phyloP scores from a whole-genome alignment of 148 eudicot species.

The Rhododendron williamsianum region DNA sequence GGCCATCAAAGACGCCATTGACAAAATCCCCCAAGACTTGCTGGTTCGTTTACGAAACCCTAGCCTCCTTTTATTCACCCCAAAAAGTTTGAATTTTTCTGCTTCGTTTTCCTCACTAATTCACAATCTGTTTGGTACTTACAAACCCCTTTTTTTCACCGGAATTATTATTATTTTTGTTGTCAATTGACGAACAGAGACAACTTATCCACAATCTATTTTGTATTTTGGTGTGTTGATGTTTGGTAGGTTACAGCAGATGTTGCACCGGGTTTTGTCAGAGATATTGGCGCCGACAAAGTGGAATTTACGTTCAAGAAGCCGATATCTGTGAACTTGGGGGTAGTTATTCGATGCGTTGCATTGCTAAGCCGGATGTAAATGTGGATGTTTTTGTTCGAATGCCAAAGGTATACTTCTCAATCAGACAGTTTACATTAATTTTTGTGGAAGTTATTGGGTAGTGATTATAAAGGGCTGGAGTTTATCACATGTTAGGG shows the following conservation, averaged over 20 bases:
- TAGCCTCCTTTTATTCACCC: not conserved
- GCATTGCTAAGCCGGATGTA: slow-evolving; percentile 62
- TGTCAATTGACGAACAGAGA: not conserved
- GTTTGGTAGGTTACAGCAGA: slow-evolving; percentile 59
- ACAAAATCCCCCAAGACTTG: slow-evolving; percentile 50
- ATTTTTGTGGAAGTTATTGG: not conserved
- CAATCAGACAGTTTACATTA: not conserved
- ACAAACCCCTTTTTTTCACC: not conserved
- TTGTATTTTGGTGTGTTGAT: not conserved
- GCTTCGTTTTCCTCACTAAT: not conserved
- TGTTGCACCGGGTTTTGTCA: slow-evolving; percentile 69
- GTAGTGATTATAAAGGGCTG: not conserved
- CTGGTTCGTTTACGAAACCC: slow-evolving; percentile 37
- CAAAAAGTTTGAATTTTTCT: not conserved
- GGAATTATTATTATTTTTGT: too few relatives aligned
- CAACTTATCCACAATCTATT: too few relatives aligned
- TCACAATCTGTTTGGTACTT: not conserved
- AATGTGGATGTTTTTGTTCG: slow-evolving; percentile 71
- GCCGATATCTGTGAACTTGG: slow-evolving; percentile 64
- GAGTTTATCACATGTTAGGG: not conserved
- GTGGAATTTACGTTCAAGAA: slow-evolving; percentile 79
- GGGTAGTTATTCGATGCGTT: slow-evolving; percentile 69
- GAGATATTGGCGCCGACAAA: slow-evolving; percentile 82
- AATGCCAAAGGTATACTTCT: slow-evolving; percentile 70
- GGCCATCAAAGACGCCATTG: slow-evolving; percentile 43